Conservation (phyloP, 1,284 basidiomycete genomes). For the Pseudozyma pruni region DNA sequence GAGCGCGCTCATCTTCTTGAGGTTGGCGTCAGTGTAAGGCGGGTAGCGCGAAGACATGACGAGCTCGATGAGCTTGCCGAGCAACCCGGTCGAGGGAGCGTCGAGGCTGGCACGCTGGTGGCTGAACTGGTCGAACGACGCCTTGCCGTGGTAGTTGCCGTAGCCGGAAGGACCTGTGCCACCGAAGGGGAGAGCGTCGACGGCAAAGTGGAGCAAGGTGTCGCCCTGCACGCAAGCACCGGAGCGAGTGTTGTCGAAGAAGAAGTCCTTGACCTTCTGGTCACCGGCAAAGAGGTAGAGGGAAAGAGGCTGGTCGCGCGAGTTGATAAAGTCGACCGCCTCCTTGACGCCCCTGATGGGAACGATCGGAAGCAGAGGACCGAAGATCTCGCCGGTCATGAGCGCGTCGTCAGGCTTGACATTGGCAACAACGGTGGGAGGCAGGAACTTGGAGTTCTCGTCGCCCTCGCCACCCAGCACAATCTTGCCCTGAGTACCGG, state of each 20-base stretch:
- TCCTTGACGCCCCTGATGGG: conserved; percentile 72
- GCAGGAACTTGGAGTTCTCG: conserved; percentile 73
- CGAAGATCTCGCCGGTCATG: conserved; percentile 81
- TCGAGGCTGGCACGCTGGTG: conserved; percentile 70
- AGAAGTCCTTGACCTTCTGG: conserved; percentile 74
- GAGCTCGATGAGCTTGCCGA: conserved; percentile 66
- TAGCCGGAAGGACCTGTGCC: conserved; percentile 70
- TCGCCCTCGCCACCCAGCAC: conserved; percentile 78
- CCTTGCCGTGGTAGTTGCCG: conserved; percentile 71
- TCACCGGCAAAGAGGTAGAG: conserved; percentile 80
- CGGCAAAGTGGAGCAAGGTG: conserved; percentile 70
- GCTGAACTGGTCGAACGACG: conserved; percentile 71
- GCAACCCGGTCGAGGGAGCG: conserved; percentile 68
- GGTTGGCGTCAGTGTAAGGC: conserved; percentile 62
- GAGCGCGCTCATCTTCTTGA: conserved; percentile 50
- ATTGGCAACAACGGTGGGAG: conserved; percentile 76
- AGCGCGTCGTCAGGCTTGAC: conserved; percentile 72
- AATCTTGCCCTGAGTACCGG: conserved; percentile 77
- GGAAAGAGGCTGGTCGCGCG: conserved; percentile 78
- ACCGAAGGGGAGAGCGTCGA: conserved; percentile 72
- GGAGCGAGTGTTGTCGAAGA: conserved; percentile 62
- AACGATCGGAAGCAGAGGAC: conserved; percentile 80
- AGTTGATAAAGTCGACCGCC: conserved; percentile 66
- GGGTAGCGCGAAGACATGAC: conserved; percentile 68
- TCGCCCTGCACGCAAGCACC: conserved; percentile 52